Conservation (phyloP, 345 rosid genomes). For the Dipteronia sinensis region DNA sequence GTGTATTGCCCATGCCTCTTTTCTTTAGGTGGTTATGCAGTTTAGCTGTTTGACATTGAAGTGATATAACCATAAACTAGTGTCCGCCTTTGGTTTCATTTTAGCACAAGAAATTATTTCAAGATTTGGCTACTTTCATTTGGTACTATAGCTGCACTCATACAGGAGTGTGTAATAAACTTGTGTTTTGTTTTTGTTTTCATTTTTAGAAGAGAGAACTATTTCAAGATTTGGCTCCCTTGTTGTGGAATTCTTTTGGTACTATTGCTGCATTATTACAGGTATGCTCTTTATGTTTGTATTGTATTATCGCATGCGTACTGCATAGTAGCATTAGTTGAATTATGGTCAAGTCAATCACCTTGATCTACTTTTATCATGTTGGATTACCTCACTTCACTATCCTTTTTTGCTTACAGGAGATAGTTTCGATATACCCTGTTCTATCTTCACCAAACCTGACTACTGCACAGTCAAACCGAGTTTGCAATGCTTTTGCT, state of each 20-base stretch:
- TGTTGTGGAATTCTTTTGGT: slow-evolving; percentile 86
- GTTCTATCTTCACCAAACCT: slow-evolving; percentile 91
- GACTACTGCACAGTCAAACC: slow-evolving; percentile 87
- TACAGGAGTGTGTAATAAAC: slow-evolving; percentile 46
- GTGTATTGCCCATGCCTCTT: slow-evolving; percentile 14
- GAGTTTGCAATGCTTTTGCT: slow-evolving; percentile 98
- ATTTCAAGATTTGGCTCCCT: slow-evolving; percentile 96
- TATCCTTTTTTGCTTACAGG: slow-evolving; percentile 48
- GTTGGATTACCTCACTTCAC: neutral
- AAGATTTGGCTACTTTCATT: slow-evolving; percentile 50
- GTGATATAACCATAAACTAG: slow-evolving; percentile 36
- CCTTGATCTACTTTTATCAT: neutral
- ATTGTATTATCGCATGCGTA: neutral
- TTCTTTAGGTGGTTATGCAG: slow-evolving; percentile 27
- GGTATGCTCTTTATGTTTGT: slow-evolving; percentile 48
- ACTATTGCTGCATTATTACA: slow-evolving; percentile 78
- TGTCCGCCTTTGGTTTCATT: slow-evolving; percentile 34
- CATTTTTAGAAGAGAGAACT: slow-evolving; percentile 79
- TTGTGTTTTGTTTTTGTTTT: slow-evolving; percentile 35
- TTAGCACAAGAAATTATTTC: slow-evolving; percentile 50
- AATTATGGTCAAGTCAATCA: neutral
- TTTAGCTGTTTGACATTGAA: slow-evolving; percentile 28
- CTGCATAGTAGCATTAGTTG: neutral
- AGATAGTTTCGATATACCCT: slow-evolving; percentile 94
- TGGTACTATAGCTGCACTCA: slow-evolving; percentile 52